Conservation (phyloP, 768 basidiomycete species). For the Lactarius quietus region DNA sequence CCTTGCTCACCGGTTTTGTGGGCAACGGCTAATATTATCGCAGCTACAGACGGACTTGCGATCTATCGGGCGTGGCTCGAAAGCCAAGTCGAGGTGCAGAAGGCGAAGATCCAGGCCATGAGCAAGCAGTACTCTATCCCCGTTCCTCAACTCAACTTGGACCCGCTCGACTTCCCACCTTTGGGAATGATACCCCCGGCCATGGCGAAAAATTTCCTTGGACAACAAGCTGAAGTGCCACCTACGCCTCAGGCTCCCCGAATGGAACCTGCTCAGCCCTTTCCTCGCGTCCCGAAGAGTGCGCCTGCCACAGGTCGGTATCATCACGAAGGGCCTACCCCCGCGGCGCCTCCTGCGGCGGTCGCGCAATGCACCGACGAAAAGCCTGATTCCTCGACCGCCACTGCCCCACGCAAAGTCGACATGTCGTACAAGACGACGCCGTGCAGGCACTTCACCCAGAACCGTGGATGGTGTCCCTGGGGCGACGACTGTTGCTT, state of each 20-base stretch:
- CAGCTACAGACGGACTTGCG: conserved; percentile 1
- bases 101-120: conserved; percentile 12
- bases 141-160: conserved; percentile 10
- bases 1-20: not conserved
- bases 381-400: not conserved
- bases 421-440: conserved; percentile 18
- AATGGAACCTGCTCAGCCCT: not conserved
- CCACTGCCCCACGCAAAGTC: conserved; percentile 1
- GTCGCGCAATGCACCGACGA: not conserved
- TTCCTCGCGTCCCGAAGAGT: not conserved
- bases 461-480: conserved; percentile 19
- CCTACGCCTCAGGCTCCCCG: not conserved
- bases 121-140: conserved; percentile 12
- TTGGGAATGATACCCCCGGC: not conserved
- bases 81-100: conserved; percentile 4
- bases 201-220: no score
- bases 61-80: conserved; percentile 7
- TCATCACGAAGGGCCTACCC: not conserved
- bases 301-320: not conserved
- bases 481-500: conserved; percentile 18
- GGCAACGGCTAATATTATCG: not conserved
- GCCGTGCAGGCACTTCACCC: conserved; percentile 14
- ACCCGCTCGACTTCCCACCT: not conserved
- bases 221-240: not conserved
- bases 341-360: not conserved